phyloP scores from a whole-genome alignment of 106 monocot species.

The Allium fistulosum region DNA sequence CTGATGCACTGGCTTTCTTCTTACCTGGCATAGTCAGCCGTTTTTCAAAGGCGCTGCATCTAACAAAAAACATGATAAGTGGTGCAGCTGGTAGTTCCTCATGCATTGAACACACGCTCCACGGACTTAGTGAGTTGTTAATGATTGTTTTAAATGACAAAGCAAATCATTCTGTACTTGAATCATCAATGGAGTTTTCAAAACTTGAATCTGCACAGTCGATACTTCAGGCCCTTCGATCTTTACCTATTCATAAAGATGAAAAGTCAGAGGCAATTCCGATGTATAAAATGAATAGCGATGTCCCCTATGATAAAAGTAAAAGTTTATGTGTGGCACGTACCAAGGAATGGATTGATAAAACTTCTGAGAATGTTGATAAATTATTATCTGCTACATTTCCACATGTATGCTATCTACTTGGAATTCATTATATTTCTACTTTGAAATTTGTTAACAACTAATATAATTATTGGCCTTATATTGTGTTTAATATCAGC shows the following conservation, averaged over 20 bases:
- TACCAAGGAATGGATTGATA: conserved; percentile 62
- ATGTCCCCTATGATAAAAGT: conserved; percentile 3
- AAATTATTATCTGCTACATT: conserved; percentile 71
- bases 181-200: conserved; percentile 11
- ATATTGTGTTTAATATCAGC: conserved; percentile 32
- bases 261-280: conserved; percentile 8
- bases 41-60: conserved; percentile 61
- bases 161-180: conserved; percentile 36
- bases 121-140: conserved; percentile 74
- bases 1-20: conserved; percentile 93
- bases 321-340: conserved; percentile 52
- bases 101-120: conserved; percentile 68
- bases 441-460: no score
- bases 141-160: conserved; percentile 67
- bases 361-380: conserved; percentile 66
- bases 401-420: conserved; percentile 65
- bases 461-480: neutral
- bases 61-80: conserved; percentile 60
- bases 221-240: conserved; percentile 60
- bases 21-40: conserved; percentile 85
- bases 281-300: conserved; percentile 7
- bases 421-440: conserved; percentile 3
- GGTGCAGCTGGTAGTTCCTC: conserved; percentile 70
- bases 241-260: conserved; percentile 34
- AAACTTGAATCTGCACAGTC: conserved; percentile 38